Base-by-base conservation (phyloP, 768 basidiomycete species). In the Agaricus subrufescens region DNA sequence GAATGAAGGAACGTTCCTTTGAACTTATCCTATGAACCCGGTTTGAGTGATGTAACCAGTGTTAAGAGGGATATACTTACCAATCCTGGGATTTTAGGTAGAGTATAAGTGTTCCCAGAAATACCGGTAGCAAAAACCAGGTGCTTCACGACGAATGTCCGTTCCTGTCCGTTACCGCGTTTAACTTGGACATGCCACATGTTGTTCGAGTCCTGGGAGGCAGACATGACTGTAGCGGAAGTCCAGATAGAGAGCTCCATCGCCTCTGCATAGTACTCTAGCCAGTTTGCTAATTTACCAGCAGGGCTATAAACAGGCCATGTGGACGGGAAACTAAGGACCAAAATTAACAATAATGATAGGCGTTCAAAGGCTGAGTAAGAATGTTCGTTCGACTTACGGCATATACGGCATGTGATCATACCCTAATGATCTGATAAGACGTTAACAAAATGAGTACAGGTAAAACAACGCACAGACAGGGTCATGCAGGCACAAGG, bases 161-260 rank as follows among this genome's bases (percentile, higher is more conserved):
- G 66, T 46, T 73, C 61, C 50, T 66, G 58, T 19, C 71, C 60
- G 58, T 71, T 68, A 11, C 61, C 67, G 29, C 70, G 67, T 12
- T 65, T 64, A 48, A 83, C 64, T 7, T 65, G 67, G 29, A 82
- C 75, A 19, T 71, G 69, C 83, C 83, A 84, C 3, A 66, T 72
- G 46, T 66, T 69, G 46, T 61, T 58, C 12, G 71, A 66, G 60
- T 77, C 60, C 66, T 76, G 76, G 0, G 60, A 62, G 5, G 75
- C 67, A 30, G 64, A 71, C 15, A 60, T 65, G 23, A 82, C 71
- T 12, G 60, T 69, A 0, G 81, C 70, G 0, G 81, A 77, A 0
- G 78, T 82, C 87, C 85, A 87, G 9, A 84, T 77, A 55, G 85
- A 79, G 40, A 89, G 66, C 54, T 87, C 86, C 34, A 86, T 72